phyloP scores from a whole-genome alignment of 306 rosid genomes.

The Leucaena leucocephala region DNA sequence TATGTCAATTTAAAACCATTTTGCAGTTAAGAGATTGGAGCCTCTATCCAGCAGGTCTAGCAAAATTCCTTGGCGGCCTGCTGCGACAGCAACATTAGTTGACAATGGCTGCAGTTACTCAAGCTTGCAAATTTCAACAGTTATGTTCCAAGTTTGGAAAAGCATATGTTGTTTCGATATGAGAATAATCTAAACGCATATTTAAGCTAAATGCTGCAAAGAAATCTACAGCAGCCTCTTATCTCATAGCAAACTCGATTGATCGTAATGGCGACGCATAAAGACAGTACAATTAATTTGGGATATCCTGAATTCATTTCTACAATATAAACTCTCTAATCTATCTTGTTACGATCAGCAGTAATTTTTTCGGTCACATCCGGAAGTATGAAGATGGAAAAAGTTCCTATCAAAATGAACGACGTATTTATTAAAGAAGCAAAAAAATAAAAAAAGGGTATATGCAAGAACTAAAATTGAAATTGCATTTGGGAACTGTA shows the following conservation, averaged over 20 bases:
- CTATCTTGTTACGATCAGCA: not conserved
- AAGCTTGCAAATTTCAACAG: not conserved
- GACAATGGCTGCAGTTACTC: not conserved
- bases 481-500: conserved; percentile 53
- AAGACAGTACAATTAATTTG: not conserved
- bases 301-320: not conserved
- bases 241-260: not conserved
- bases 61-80: not conserved
- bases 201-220: not conserved
- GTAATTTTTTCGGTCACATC: not conserved
- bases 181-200: not conserved
- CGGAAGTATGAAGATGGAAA: not conserved
- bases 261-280: not conserved
- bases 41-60: not conserved
- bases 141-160: not conserved
- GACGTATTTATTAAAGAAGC: no score
- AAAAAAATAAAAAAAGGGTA: not conserved
- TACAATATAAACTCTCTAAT: not conserved
- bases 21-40: not conserved
- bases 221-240: not conserved
- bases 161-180: not conserved
- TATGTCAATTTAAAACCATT: not conserved
- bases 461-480: conserved; percentile 45
- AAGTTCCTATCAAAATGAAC: not conserved
- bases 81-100: not conserved